These are phyloP conservation scores for Stipa capillata DNA, from an alignment of 176 grass and related monocot species.

Conservation along the genomic window DNA sequence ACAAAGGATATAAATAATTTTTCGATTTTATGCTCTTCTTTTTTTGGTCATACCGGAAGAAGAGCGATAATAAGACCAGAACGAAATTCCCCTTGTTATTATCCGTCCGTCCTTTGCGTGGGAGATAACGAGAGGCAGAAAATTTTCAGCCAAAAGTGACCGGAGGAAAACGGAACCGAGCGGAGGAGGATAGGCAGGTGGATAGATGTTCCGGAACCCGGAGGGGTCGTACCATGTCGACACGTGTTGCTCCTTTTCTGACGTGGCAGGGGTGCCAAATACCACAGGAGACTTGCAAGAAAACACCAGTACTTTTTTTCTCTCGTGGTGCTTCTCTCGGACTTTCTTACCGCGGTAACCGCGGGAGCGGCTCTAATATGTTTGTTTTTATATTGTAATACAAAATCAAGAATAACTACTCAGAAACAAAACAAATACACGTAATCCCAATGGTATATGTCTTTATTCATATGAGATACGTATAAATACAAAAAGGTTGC, in stretches of 20 bases:
- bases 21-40: background rate
- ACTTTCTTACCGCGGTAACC: too few relatives aligned
- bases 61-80: background rate
- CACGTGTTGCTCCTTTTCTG: conserved; percentile 14
- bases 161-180: background rate
- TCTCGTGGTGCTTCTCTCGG: background rate
- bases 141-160: conserved; percentile 4
- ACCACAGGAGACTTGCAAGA: background rate
- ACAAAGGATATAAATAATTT: background rate
- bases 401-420: too few relatives aligned
- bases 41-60: background rate
- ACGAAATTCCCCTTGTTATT: conserved; percentile 7
- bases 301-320: background rate
- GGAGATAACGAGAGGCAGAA: conserved; percentile 25
- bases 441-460: too few relatives aligned
- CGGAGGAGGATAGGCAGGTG: conserved; percentile 9
- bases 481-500: too few relatives aligned
- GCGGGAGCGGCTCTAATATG: too few relatives aligned
- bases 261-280: conserved; percentile 5
- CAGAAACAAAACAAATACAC: too few relatives aligned
- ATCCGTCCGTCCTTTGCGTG: background rate
- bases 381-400: too few relatives aligned
- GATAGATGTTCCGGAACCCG: conserved; percentile 22
- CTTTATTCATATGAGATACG: too few relatives aligned
- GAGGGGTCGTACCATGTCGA: background rate